A percentile compares a stretch with the other conserved stretches of the same genome.
phyloP scores from a whole-genome alignment of 78 protist species.

The Dictyostelium capitatum region DNA sequence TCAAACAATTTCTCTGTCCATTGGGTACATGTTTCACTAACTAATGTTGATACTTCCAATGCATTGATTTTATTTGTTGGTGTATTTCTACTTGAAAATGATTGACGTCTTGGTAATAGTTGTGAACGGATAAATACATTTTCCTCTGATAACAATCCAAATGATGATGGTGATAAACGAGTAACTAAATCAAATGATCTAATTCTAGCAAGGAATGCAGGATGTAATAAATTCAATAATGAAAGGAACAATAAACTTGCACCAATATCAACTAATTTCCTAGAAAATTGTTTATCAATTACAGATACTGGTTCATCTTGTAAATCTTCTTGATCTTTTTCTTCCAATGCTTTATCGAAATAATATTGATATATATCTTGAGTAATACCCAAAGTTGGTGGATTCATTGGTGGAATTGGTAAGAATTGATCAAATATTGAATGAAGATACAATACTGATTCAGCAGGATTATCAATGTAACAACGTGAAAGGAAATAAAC shows the following conservation, averaged over 20 bases:
- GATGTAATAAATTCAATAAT: slow-evolving; percentile 43
- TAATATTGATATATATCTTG: slow-evolving; percentile 73
- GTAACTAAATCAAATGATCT: slow-evolving; percentile 64
- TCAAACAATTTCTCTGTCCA: slow-evolving; percentile 75
- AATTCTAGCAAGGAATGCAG: slow-evolving; percentile 65
- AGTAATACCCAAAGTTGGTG: slow-evolving; percentile 71
- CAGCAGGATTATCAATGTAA: slow-evolving; percentile 47
- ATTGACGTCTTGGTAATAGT: slow-evolving; percentile 53
- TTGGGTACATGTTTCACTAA: slow-evolving; percentile 6
- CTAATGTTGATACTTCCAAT: slow-evolving; percentile 37
- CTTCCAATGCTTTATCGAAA: slow-evolving; percentile 58
- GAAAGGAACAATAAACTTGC: slow-evolving; percentile 38
- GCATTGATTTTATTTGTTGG: slow-evolving; percentile 66
- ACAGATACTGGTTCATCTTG: slow-evolving; percentile 43
- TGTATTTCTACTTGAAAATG: slow-evolving; percentile 52
- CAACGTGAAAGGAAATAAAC: slow-evolving; percentile 39
- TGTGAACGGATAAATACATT: slow-evolving; percentile 30
- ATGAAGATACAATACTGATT: slow-evolving; percentile 57
- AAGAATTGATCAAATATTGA: slow-evolving; percentile 72
- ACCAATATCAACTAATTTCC: slow-evolving; percentile 51
- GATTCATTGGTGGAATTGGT: slow-evolving; percentile 67
- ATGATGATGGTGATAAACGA: slow-evolving; percentile 51
- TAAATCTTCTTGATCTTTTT: slow-evolving; percentile 59
- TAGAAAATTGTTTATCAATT: slow-evolving; percentile 25
- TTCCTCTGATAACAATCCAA: slow-evolving; percentile 49